Conservation (phyloP, 306 rosid species). For the Medicago ruthenica region DNA sequence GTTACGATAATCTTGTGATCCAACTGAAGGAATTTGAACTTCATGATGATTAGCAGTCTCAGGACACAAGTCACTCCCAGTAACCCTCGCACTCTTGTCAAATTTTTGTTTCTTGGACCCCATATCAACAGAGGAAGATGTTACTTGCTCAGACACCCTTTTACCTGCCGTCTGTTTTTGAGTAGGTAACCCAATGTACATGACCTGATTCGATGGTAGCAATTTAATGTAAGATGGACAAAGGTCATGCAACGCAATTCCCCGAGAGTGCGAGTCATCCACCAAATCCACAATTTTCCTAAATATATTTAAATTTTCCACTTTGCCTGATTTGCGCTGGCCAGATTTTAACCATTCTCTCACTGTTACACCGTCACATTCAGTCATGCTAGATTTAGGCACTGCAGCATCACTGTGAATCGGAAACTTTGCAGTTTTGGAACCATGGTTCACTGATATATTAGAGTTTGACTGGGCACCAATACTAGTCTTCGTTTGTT, state of each 20-base stretch:
- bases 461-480: constrained; percentile 49
- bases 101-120: constrained; percentile 67
- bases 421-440: constrained; percentile 51
- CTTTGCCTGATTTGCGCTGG: constrained; percentile 59
- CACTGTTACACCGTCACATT: constrained; percentile 63
- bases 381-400: constrained; percentile 50
- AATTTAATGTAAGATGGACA: constrained; percentile 77
- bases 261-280: constrained; percentile 65
- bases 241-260: constrained; percentile 68
- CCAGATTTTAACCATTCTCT: constrained; percentile 81
- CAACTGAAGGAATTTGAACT: constrained; percentile 42
- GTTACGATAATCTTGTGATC: constrained; percentile 44
- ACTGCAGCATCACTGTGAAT: constrained; percentile 38
- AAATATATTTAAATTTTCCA: constrained; percentile 67
- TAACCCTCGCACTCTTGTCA: constrained; percentile 47
- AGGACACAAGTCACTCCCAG: constrained; percentile 46
- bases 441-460: constrained; percentile 42
- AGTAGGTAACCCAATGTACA: constrained; percentile 62
- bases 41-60: constrained; percentile 53
- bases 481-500: constrained; percentile 20
- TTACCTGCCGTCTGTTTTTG: constrained; percentile 50
- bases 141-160: constrained; percentile 61
- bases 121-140: constrained; percentile 49
- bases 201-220: constrained; percentile 63
- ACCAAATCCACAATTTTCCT: constrained; percentile 79